Evolutionary conservation across 805 yeast genomes (phyloP).

Genomic region (Candida easanensis): DNA sequence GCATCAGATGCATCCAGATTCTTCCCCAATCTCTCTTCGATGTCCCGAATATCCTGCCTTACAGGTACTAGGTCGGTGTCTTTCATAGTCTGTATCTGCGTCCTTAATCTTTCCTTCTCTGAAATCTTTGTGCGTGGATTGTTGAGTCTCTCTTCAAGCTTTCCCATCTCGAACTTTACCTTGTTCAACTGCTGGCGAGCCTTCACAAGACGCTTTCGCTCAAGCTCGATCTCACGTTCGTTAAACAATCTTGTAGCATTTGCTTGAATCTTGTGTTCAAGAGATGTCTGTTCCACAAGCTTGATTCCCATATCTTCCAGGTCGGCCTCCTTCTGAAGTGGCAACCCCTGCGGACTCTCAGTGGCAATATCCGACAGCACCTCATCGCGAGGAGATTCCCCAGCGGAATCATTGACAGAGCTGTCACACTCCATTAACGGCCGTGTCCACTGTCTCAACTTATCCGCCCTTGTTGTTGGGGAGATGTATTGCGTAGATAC

Average conservation of each 20-base stretch:
- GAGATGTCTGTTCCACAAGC: constrained; percentile 72
- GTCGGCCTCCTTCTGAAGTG: background rate
- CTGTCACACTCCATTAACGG: no score
- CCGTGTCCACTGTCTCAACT: no score
- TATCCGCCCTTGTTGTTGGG: no score
- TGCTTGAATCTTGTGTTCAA: constrained; percentile 72
- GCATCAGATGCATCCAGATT: constrained; percentile 18
- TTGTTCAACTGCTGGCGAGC: constrained; percentile 48
- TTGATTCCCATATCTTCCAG: constrained; percentile 41
- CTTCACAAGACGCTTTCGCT: constrained; percentile 70
- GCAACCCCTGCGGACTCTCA: background rate
- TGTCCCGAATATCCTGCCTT: constrained; percentile 62
- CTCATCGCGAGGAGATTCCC: background rate
- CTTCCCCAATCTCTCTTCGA: constrained; percentile 43
- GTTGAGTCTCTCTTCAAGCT: constrained; percentile 46
- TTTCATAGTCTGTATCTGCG: constrained; percentile 52
- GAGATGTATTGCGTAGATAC: no score
- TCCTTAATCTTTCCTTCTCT: constrained; percentile 49
- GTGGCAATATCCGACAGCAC: background rate
- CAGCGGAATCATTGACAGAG: background rate
- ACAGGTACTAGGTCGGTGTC: constrained; percentile 50
- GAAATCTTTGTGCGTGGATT: constrained; percentile 63
- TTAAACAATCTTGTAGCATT: constrained; percentile 64
- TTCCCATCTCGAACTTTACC: constrained; percentile 39
- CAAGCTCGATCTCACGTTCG: constrained; percentile 67